A percentile compares a stretch with the other conserved stretches of the same genome.
Conservation (phyloP, 1,284 basidiomycete genomes). For the Cryptococcus sp. region DNA sequence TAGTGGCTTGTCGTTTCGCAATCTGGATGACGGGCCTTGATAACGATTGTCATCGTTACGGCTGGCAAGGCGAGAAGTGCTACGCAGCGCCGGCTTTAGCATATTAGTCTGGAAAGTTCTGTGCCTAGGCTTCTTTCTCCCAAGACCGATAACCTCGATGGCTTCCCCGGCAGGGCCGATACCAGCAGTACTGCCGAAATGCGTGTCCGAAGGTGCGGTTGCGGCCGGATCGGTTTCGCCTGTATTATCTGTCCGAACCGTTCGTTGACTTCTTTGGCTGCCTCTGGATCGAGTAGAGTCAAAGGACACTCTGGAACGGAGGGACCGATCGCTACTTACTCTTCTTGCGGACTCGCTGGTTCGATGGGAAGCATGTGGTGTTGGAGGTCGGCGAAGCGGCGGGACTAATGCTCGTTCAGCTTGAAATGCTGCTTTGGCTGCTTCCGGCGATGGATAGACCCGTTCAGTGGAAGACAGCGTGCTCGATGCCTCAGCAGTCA, state of each 20-base stretch:
- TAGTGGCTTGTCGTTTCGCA: conserved; percentile 27
- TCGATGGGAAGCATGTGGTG: conserved; percentile 25
- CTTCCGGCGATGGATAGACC: conserved; percentile 31
- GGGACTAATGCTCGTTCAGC: conserved; percentile 24
- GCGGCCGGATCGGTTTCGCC: conserved; percentile 2
- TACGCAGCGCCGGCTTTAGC: conserved; percentile 38
- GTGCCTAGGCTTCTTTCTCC: conserved; percentile 38
- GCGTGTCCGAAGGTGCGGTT: conserved; percentile 23
- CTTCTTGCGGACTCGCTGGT: conserved; percentile 3
- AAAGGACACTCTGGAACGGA: conserved; percentile 31
- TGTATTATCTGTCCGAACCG: conserved; percentile 1
- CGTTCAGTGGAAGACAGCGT: conserved; percentile 27
- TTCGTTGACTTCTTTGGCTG: conserved; percentile 8
- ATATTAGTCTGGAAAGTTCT: conserved; percentile 31
- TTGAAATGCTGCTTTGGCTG: conserved; percentile 29
- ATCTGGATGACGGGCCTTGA: not conserved
- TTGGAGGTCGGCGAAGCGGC: conserved; percentile 26
- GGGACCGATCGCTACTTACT: conserved; percentile 11
- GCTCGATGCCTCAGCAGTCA: too few relatives aligned
- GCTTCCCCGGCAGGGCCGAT: conserved; percentile 39
- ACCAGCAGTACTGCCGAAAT: conserved; percentile 26
- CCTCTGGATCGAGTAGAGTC: conserved; percentile 24
- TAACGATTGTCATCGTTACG: not conserved
- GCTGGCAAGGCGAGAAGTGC: conserved; percentile 10
- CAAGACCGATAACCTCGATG: conserved; percentile 40